These are phyloP conservation scores for Phytophthora citricola DNA, from an alignment of 352 stramenopile genomes.

Conservation along the genomic window DNA sequence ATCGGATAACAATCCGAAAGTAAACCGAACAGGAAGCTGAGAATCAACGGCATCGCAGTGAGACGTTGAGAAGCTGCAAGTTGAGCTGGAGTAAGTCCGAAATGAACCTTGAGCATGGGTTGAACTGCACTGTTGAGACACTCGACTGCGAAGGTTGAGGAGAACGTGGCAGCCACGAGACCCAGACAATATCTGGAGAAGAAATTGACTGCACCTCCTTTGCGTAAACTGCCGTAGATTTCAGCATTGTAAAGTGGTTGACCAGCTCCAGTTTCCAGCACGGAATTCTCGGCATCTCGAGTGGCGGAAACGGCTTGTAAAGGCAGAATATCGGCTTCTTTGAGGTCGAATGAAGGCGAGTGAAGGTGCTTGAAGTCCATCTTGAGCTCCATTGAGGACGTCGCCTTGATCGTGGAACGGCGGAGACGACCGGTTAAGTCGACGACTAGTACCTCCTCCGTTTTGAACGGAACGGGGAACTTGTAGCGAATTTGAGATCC, in stretches of 20 bases:
- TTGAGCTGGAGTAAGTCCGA: slow-evolving; percentile 30
- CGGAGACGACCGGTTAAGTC: slow-evolving; percentile 25
- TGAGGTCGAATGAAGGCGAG: slow-evolving; percentile 25
- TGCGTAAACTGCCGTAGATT: slow-evolving; percentile 58
- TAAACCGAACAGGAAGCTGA: slow-evolving; percentile 85
- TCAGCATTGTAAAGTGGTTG: slow-evolving; percentile 63
- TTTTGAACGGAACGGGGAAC: slow-evolving; percentile 3
- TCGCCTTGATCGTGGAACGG: slow-evolving; percentile 21
- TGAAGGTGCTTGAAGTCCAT: slow-evolving; percentile 30
- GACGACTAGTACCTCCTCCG: slow-evolving; percentile 32
- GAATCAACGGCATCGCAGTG: slow-evolving; percentile 62
- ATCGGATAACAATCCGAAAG: slow-evolving; percentile 85
- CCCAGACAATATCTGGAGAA: slow-evolving; percentile 47
- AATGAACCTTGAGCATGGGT: slow-evolving; percentile 40
- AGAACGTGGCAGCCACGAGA: slow-evolving; percentile 47
- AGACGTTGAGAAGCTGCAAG: slow-evolving; percentile 35
- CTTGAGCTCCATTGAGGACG: slow-evolving; percentile 15
- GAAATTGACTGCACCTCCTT: slow-evolving; percentile 46
- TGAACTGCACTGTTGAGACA: slow-evolving; percentile 31
- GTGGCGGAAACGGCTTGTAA: not conserved
- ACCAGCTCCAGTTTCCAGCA: slow-evolving; percentile 16
- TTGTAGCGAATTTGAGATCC: slow-evolving; percentile 11
- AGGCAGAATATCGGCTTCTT: slow-evolving; percentile 6
- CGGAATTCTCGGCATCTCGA: slow-evolving; percentile 18
- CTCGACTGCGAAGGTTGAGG: slow-evolving; percentile 44